Percentiles rank a stretch among this genome's conserved stretches.
Conservation (phyloP, 2,329 filamentous ascomycete genomes). For the Chaetomium olivaceum region DNA sequence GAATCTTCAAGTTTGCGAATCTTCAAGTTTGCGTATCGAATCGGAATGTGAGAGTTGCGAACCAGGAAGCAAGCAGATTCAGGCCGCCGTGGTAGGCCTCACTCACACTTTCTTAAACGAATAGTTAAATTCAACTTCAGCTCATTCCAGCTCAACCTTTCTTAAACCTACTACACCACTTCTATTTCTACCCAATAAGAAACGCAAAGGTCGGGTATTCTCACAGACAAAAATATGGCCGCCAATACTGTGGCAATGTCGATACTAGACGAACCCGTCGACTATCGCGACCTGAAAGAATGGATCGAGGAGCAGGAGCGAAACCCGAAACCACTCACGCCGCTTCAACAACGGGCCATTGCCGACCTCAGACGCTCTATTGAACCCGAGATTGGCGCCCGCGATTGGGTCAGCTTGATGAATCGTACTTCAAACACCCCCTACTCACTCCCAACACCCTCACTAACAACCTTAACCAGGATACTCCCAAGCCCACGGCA, state of each 20-base stretch:
- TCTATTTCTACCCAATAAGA: not conserved
- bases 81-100: no score
- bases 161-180: not conserved
- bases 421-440: constrained; percentile 35
- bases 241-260: not conserved
- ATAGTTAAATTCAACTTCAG: not conserved
- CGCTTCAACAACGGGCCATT: constrained; percentile 47
- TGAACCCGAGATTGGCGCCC: constrained; percentile 30
- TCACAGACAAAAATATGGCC: not conserved
- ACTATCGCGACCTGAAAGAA: constrained; percentile 41
- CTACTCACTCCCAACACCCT: not conserved
- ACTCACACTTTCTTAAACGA: not conserved
- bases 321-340: constrained; percentile 38
- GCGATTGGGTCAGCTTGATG: constrained; percentile 45
- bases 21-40: no score
- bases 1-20: no score
- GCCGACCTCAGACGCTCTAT: constrained; percentile 40
- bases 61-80: no score
- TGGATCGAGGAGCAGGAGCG: constrained; percentile 47
- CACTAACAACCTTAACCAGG: constrained; percentile 13
- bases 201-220: not conserved
- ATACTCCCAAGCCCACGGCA: constrained; percentile 10
- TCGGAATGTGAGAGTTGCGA: no score
- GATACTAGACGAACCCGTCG: constrained; percentile 18
- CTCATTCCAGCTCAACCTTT: not conserved